Evolutionary conservation across 331 rosid genomes (phyloP).

Genomic region (Arachis monticola): DNA sequence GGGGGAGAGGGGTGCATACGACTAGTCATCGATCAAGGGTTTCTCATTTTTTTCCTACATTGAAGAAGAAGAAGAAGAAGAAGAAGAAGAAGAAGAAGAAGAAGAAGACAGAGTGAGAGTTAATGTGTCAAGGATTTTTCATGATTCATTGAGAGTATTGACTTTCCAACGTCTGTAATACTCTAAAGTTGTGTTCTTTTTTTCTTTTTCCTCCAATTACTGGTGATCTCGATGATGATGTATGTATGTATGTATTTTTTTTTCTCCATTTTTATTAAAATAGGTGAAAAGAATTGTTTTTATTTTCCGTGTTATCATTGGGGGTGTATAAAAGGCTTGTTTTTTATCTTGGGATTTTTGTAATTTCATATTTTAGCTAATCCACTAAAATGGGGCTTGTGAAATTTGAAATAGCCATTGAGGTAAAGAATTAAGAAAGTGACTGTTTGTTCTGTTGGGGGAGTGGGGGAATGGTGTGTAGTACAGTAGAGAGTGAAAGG

Average conservation of each 20-base stretch:
- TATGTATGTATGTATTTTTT: constrained; percentile 33
- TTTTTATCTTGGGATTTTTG: not conserved
- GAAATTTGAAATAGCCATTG: not conserved
- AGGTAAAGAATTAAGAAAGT: constrained; percentile 13
- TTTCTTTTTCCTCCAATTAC: not conserved
- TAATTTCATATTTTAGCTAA: not conserved
- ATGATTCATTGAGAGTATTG: too few species aligned
- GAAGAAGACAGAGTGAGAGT: too few species aligned
- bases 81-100: too few species aligned
- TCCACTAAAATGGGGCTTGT: not conserved
- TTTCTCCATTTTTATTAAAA: constrained; percentile 49
- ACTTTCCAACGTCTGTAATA: too few species aligned
- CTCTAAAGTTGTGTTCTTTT: constrained; percentile 19
- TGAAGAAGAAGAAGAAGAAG: too few species aligned
- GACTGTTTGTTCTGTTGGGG: constrained; percentile 21
- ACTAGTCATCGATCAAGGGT: too few species aligned
- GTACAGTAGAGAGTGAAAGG: too few species aligned
- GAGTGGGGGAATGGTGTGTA: constrained; percentile 1
- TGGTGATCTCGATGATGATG: constrained; percentile 43
- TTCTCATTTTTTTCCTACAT: too few species aligned
- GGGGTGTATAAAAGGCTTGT: not conserved
- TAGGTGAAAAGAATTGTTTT: constrained; percentile 33
- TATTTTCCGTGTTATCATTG: not conserved
- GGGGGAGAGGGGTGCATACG: too few species aligned
- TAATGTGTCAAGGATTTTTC: too few species aligned